Evolutionary conservation across 176 grass and related monocot genomes (phyloP).

Genomic region (Zoysia japonica): DNA sequence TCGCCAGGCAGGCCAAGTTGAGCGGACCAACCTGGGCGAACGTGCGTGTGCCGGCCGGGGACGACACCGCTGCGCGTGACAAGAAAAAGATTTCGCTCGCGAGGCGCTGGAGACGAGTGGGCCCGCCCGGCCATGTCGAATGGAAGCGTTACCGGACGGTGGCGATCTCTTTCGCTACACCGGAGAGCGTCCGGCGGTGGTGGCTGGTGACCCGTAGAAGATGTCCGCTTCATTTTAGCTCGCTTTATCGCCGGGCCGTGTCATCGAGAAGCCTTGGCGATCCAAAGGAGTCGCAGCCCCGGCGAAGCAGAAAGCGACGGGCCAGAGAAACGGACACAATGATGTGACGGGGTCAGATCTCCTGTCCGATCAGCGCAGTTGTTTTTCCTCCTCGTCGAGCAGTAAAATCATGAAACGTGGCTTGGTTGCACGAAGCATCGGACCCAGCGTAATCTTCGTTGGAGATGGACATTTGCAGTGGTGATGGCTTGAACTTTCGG

Average conservation of each 20-base stretch:
- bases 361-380: not conserved
- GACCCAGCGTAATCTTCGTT: not conserved
- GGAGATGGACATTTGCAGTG: not conserved
- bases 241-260: not conserved
- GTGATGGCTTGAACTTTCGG: not conserved
- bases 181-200: slow-evolving; percentile 4
- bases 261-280: not conserved
- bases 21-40: not conserved
- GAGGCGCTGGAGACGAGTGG: not conserved
- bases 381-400: not conserved
- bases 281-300: not conserved
- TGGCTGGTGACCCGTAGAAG: not conserved
- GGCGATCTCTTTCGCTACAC: not conserved
- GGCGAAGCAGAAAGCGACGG: not conserved
- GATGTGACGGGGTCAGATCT: not conserved
- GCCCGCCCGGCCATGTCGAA: not conserved
- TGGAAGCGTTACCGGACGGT: not conserved
- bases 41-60: not conserved
- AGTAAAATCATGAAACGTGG: not conserved
- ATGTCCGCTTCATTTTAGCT: not conserved
- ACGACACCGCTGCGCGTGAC: not conserved
- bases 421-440: not conserved
- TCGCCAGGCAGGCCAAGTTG: not conserved
- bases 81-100: slow-evolving; percentile 9
- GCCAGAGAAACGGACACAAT: not conserved